Percentiles rank a stretch among this genome's conserved stretches.
These are phyloP conservation scores for Paramecium bursaria DNA, from an alignment of 73 alveolate genomes.

Conservation along the genomic window DNA sequence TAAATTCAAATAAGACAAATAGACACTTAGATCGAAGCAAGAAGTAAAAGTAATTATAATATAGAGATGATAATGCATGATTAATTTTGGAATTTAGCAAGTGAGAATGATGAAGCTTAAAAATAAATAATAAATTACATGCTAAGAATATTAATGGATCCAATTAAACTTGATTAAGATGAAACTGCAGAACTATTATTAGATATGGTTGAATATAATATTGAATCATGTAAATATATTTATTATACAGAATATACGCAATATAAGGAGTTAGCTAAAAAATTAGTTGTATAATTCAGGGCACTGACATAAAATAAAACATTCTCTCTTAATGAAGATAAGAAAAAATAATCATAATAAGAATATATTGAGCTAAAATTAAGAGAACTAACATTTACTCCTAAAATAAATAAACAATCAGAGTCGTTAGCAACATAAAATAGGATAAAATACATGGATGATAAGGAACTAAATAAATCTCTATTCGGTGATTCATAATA, in stretches of 20 bases:
- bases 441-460: slow-evolving; percentile 13
- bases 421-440: slow-evolving; percentile 12
- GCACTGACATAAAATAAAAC: slow-evolving; percentile 31
- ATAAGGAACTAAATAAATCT: background rate
- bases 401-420: slow-evolving; percentile 7
- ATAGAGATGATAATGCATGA: slow-evolving; percentile 53
- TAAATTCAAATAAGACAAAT: background rate
- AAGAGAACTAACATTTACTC: background rate
- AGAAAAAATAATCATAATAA: background rate
- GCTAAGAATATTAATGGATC: slow-evolving; percentile 50
- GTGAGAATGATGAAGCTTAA: slow-evolving; percentile 5
- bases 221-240: background rate
- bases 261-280: slow-evolving; percentile 26
- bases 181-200: slow-evolving; percentile 42
- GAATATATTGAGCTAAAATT: background rate
- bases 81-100: slow-evolving; percentile 31
- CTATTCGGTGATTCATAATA: slow-evolving; percentile 1
- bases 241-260: background rate
- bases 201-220: slow-evolving; percentile 8
- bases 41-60: slow-evolving; percentile 5
- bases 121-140: background rate
- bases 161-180: slow-evolving; percentile 16
- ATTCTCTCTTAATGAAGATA: background rate
- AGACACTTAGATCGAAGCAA: background rate
- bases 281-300: slow-evolving; percentile 46